A percentile compares a stretch with the other conserved stretches of the same genome.
These are phyloP conservation scores for Helotiales sp. DNA, from an alignment of 2,329 filamentous ascomycete genomes.

Conservation along the genomic window DNA sequence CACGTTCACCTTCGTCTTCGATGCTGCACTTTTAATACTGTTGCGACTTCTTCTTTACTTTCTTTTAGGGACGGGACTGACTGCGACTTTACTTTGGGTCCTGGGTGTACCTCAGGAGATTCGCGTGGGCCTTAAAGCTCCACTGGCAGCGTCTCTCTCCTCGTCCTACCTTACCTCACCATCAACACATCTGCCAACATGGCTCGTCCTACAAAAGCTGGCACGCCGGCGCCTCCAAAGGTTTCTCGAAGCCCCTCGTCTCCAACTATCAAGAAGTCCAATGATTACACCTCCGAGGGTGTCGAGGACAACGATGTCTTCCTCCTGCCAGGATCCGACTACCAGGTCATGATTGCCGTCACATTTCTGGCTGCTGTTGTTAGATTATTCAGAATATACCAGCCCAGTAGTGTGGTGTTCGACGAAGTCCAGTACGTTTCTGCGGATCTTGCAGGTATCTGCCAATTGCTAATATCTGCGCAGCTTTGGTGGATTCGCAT, in stretches of 20 bases:
- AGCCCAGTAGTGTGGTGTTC: conserved; percentile 95
- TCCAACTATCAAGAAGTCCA: conserved; percentile 35
- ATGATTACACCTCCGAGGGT: conserved; percentile 76
- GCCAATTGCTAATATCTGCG: conserved; percentile 30
- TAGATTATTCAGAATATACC: conserved; percentile 93
- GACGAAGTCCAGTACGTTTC: conserved; percentile 94
- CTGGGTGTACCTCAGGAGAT: conserved; percentile 29
- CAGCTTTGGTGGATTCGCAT: conserved; percentile 96
- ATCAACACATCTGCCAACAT: conserved; percentile 32
- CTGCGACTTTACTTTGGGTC: conserved; percentile 10
- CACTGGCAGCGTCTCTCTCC: conserved; percentile 28
- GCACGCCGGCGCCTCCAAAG: conserved; percentile 25
- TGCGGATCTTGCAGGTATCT: background rate
- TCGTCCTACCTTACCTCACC: conserved; percentile 15
- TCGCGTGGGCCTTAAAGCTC: conserved; percentile 33
- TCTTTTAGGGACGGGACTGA: conserved; percentile 33
- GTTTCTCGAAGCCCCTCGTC: conserved; percentile 23
- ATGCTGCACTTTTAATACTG: conserved; percentile 39
- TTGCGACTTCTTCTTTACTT: conserved; percentile 37
- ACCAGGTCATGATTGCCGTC: conserved; percentile 73
- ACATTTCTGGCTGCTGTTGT: conserved; percentile 79
- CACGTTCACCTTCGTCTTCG: conserved; percentile 33
- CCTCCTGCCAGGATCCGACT: conserved; percentile 81
- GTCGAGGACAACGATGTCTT: conserved; percentile 93
- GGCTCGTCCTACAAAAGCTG: conserved; percentile 36